Conservation (phyloP, 345 rosid species). For the Dovyalis caffra region DNA sequence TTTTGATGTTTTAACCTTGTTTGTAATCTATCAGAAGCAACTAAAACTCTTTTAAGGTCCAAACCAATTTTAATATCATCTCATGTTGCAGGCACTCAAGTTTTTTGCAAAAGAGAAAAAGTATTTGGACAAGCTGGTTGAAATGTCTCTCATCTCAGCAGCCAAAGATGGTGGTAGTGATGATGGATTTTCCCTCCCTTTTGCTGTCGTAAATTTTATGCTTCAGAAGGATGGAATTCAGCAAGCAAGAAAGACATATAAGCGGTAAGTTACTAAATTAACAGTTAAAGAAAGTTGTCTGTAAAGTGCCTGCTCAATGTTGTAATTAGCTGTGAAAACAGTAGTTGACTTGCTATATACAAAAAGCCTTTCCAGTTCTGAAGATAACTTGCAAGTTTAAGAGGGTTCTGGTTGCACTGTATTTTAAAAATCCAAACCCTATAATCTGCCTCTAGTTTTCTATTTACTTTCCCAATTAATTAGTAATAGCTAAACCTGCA, state of each 20-base stretch:
- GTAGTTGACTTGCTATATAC: background rate
- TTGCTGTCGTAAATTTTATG: constrained; percentile 53
- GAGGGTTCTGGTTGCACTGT: too few relatives aligned
- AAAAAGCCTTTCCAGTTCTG: background rate
- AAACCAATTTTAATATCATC: constrained; percentile 5
- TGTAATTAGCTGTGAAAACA: background rate
- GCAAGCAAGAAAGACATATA: constrained; percentile 59
- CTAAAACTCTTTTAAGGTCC: background rate
- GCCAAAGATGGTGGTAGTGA: constrained; percentile 59
- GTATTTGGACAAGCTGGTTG: constrained; percentile 66
- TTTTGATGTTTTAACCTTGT: background rate
- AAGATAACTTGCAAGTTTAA: background rate
- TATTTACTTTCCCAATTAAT: too few relatives aligned
- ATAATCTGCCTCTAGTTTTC: too few relatives aligned
- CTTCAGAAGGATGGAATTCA: constrained; percentile 62
- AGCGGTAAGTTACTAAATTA: constrained; percentile 44
- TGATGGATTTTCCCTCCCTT: constrained; percentile 63
- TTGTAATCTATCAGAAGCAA: background rate
- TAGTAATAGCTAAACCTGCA: too few relatives aligned
- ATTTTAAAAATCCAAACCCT: too few relatives aligned
- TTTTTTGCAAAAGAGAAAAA: constrained; percentile 45
- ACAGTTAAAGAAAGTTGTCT: background rate
- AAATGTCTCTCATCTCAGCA: constrained; percentile 53
- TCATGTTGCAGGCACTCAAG: constrained; percentile 61
- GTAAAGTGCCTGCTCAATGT: background rate